These are phyloP conservation scores for Metschnikowia kunwiensis DNA, from an alignment of 805 yeast genomes.

Conservation along the genomic window DNA sequence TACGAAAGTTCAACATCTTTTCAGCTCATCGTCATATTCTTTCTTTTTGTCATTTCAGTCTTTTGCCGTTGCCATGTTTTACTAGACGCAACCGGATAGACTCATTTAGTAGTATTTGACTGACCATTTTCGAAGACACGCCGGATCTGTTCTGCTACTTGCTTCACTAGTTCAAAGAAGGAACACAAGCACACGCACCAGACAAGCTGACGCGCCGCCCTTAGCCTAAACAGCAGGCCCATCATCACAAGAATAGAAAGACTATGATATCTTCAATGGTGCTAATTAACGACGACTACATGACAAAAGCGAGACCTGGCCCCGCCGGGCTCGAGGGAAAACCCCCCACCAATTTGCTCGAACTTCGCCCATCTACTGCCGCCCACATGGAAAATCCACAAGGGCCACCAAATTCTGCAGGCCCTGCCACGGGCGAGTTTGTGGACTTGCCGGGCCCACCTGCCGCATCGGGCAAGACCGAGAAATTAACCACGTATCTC, in stretches of 20 bases:
- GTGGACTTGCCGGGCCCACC: too few species aligned
- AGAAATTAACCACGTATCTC: conserved; percentile 7
- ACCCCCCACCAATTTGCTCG: not conserved
- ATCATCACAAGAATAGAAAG: too few species aligned
- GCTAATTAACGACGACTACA: conserved; percentile 12
- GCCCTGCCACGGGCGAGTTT: too few species aligned
- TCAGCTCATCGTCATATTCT: not conserved
- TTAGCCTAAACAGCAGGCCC: too few species aligned
- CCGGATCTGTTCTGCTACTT: too few species aligned
- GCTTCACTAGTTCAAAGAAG: conserved; percentile 9
- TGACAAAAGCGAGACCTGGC: conserved; percentile 9
- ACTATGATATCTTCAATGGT: conserved; percentile 13
- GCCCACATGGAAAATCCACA: too few species aligned
- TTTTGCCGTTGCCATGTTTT: conserved; percentile 7
- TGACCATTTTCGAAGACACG: too few species aligned
- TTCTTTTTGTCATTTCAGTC: not conserved
- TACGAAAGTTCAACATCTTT: conserved; percentile 11
- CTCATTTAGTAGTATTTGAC: too few species aligned
- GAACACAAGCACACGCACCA: too few species aligned
- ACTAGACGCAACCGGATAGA: conserved; percentile 5
- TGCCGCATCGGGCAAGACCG: not conserved
- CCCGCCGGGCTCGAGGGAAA: conserved; percentile 7
- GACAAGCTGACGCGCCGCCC: too few species aligned
- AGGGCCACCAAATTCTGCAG: too few species aligned
- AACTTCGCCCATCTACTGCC: not conserved